phyloP scores from a whole-genome alignment of 1,284 basidiomycete species.

The Coniophora puteana region DNA sequence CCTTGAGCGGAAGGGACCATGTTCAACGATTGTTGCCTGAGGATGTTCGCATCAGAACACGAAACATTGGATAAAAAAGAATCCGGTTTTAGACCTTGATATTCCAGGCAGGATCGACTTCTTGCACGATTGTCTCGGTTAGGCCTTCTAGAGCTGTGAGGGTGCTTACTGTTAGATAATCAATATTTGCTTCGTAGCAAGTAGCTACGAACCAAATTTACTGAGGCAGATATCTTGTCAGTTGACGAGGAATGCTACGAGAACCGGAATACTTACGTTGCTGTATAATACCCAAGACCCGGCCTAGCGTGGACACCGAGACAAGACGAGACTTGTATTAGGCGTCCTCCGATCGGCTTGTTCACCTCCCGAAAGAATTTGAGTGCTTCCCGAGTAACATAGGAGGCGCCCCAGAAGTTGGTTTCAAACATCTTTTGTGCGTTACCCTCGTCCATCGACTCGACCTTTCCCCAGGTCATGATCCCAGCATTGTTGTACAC shows the following conservation, averaged over 20 bases:
- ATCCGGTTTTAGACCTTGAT: slow-evolving; percentile 26
- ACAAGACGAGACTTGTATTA: slow-evolving; percentile 30
- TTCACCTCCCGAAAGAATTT: slow-evolving; percentile 35
- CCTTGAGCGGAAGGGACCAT: not conserved
- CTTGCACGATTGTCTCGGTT: slow-evolving; percentile 18
- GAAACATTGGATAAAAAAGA: not conserved
- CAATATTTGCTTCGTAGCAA: not conserved
- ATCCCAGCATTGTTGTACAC: slow-evolving; percentile 33
- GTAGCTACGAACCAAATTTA: slow-evolving; percentile 15
- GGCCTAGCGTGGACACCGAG: slow-evolving; percentile 11
- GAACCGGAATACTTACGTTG: slow-evolving; percentile 13
- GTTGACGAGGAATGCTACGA: not conserved
- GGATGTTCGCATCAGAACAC: not conserved
- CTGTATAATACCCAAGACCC: slow-evolving; percentile 18
- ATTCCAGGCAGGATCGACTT: slow-evolving; percentile 28
- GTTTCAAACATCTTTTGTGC: slow-evolving; percentile 30
- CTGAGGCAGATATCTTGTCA: slow-evolving; percentile 7
- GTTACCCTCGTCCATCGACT: slow-evolving; percentile 16
- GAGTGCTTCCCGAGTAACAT: slow-evolving; percentile 29
- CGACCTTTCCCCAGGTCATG: slow-evolving; percentile 18
- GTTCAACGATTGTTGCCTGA: not conserved
- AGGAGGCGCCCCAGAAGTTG: slow-evolving; percentile 32
- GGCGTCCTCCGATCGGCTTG: slow-evolving; percentile 25
- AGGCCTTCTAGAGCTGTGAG: slow-evolving; percentile 22
- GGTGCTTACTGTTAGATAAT: not conserved